Conservation (phyloP, 306 rosid species). For the Dryas alaskensis region DNA sequence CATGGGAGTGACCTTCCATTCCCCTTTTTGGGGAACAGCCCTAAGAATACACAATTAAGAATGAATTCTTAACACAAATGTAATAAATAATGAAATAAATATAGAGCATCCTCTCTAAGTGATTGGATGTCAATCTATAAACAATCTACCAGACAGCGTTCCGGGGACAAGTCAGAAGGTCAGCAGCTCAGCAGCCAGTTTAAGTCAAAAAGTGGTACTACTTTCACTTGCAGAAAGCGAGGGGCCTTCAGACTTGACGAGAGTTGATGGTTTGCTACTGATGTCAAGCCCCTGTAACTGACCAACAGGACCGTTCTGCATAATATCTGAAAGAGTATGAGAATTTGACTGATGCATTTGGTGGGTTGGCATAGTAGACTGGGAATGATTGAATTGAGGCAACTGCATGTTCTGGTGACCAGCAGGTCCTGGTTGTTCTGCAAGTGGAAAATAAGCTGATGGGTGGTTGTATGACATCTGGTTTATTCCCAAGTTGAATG, state of each 20-base stretch:
- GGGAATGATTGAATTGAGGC: constrained; percentile 56
- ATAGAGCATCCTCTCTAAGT: constrained; percentile 47
- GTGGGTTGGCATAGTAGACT: constrained; percentile 44
- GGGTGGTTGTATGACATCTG: constrained; percentile 60
- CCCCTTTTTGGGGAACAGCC: constrained; percentile 54
- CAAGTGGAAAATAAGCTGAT: constrained; percentile 60
- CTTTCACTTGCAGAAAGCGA: constrained; percentile 93
- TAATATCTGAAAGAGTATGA: constrained; percentile 60
- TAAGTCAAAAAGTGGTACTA: constrained; percentile 68
- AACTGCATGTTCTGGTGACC: constrained; percentile 62
- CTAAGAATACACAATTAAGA: constrained; percentile 64
- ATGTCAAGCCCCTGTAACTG: constrained; percentile 94
- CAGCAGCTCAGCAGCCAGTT: constrained; percentile 42
- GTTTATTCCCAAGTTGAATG: constrained; percentile 82
- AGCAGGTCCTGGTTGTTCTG: constrained; percentile 51
- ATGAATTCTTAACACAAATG: constrained; percentile 43
- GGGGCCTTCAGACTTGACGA: constrained; percentile 76
- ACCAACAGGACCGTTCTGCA: constrained; percentile 78
- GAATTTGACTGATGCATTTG: constrained; percentile 64
- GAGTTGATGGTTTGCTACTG: constrained; percentile 54
- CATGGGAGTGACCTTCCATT: constrained; percentile 59
- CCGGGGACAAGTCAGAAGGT: constrained; percentile 65
- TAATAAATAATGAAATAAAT: constrained; percentile 37
- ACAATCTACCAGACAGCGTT: constrained; percentile 49
- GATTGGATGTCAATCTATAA: constrained; percentile 66